Evolutionary conservation across 345 rosid species (phyloP), one percentile per base, ranked within the genome.

Genomic region (Salix suchowensis): DNA sequence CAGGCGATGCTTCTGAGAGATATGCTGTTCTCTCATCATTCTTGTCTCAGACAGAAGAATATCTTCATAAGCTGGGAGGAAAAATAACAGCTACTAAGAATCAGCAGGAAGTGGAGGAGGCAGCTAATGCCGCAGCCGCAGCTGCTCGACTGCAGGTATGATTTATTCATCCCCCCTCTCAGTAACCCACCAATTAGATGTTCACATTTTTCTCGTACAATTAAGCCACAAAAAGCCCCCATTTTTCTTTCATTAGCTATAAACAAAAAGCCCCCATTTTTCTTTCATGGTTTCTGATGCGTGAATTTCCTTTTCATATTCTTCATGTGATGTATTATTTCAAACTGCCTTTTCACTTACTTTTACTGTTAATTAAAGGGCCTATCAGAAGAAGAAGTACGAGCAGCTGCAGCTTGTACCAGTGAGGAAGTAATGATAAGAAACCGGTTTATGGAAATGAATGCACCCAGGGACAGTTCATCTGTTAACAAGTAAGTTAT

Each of bases 31-130:
- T 96, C 55, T 96, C 98, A 61, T 91, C 97, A 67, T 96, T 96
- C 86, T 89, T 96, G 88, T 83, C 91, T 54, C 99, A 96, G 86
- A 96, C 98, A n/a, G 98, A 94, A 87, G 97, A 94, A 72, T 94
- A 96, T 87, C 98, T 94, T 74, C 91, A 92, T 78, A 94, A 88
- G 83, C 85, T 94, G 80, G 98, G 99, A 67, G 86, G 91, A 84
- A 96, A 96, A 83, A 96, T 96, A 81, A 91, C 98, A 44, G 88
- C 97, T 39, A 90, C 98, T 73, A 96, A 96, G 88, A 96, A 82
- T 84, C 94, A 92, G 74, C 99, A 96, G 82, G 99, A 96, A 89
- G 99, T 94, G 76, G 97, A 90, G 82, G 99, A 96, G 88, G 99
- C 99, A 79, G 97, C 96, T 75, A 96, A 89, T 89, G 87, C 92